A percentile compares a stretch with the other conserved stretches of the same genome.
Conservation (phyloP, 2,329 filamentous ascomycete species). For the Cordyceps farinosa region DNA sequence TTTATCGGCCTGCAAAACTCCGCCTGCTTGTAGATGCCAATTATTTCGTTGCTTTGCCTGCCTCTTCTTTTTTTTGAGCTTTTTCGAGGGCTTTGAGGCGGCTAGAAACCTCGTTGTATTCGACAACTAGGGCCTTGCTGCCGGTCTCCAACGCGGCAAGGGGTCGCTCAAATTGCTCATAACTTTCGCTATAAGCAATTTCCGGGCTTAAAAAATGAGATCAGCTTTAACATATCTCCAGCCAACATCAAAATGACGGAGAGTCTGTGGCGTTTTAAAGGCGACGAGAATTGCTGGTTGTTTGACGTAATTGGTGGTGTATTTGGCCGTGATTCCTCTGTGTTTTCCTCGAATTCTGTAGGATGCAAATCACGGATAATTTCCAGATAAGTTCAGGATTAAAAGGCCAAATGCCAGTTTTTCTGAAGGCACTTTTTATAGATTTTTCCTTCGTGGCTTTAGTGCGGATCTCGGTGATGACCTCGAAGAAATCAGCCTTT, state of each 20-base stretch:
- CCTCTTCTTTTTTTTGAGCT: not conserved
- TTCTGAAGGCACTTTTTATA: constrained; percentile 6
- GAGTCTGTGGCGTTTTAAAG: not conserved
- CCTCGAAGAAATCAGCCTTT: constrained; percentile 13
- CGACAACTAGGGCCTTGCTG: not conserved
- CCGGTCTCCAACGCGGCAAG: not conserved
- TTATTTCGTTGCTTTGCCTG: not conserved
- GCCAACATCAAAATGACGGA: not conserved
- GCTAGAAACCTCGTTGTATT: not conserved
- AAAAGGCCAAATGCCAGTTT: constrained; percentile 11
- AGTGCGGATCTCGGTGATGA: constrained; percentile 8
- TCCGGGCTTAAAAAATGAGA: no score
- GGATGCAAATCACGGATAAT: not conserved
- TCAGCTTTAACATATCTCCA: not conserved
- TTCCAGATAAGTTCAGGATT: not conserved
- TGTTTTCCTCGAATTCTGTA: not conserved
- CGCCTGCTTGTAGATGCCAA: not conserved
- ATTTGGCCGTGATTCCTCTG: not conserved
- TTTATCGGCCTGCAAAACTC: no score
- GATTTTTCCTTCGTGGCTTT: constrained; percentile 9
- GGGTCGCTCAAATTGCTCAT: not conserved
- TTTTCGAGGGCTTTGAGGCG: not conserved
- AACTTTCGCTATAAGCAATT: not conserved
- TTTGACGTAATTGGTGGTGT: no score
- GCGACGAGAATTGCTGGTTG: not conserved